phyloP scores from a whole-genome alignment of 768 basidiomycete genomes.

The Amanita rimosa region DNA sequence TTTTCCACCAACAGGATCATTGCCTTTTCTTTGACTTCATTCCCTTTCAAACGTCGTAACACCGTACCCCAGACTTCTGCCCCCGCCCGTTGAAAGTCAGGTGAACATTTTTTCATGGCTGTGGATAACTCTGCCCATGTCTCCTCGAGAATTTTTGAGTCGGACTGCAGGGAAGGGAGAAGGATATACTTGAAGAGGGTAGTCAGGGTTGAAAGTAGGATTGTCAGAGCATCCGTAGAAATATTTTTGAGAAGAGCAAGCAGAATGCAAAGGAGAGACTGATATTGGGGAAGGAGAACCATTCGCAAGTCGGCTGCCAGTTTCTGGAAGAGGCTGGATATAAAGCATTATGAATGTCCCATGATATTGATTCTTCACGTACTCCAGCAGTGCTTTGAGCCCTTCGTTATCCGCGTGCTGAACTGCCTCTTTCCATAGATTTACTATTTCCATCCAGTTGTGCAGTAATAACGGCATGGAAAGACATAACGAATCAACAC shows the following conservation, averaged over 20 bases:
- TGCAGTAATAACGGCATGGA: constrained; percentile 77
- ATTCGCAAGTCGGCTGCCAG: constrained; percentile 73
- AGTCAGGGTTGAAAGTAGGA: constrained; percentile 58
- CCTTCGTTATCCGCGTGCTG: constrained; percentile 61
- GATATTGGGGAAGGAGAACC: constrained; percentile 56
- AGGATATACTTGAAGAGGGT: constrained; percentile 64
- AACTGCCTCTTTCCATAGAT: constrained; percentile 51
- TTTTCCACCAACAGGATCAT: constrained; percentile 43
- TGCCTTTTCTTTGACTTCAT: constrained; percentile 41
- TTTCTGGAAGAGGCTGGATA: constrained; percentile 62
- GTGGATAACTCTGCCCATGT: constrained; percentile 49
- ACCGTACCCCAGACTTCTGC: constrained; percentile 85
- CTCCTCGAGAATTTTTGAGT: constrained; percentile 30
- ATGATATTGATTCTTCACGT: constrained; percentile 4
- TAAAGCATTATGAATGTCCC: constrained; percentile 2
- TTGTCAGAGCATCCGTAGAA: constrained; percentile 46
- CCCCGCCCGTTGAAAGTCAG: constrained; percentile 65
- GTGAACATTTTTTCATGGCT: constrained; percentile 45
- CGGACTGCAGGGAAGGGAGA: constrained; percentile 45
- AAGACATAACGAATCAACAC: constrained; percentile 47
- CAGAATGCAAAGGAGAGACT: constrained; percentile 40
- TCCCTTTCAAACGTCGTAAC: constrained; percentile 55
- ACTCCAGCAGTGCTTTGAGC: constrained; percentile 68
- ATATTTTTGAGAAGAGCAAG: constrained; percentile 49
- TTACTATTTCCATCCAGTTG: constrained; percentile 61